Evolutionary conservation across 192 early-diverging fungal genomes (phyloP).

Genomic region (Backusella macrospora): DNA sequence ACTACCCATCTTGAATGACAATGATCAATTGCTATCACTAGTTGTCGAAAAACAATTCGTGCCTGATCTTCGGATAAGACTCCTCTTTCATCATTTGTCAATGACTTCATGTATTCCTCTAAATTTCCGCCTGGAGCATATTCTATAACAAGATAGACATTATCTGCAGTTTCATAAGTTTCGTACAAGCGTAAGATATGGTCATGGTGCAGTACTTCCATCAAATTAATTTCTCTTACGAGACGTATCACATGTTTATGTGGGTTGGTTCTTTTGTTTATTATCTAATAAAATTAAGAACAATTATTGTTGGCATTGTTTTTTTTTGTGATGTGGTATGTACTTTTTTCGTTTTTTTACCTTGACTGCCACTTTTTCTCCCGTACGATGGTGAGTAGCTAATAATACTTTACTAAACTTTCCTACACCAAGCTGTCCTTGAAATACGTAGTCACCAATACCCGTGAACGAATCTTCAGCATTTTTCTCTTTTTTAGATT

Average conservation of each 20-base stretch:
- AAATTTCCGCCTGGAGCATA: constrained; percentile 83
- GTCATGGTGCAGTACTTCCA: constrained; percentile 87
- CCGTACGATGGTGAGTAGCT: constrained; percentile 60
- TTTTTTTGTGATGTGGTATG: neutral
- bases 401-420: constrained; percentile 83
- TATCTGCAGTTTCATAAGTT: constrained; percentile 76
- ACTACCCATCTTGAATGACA: constrained; percentile 72
- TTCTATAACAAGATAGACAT: constrained; percentile 86
- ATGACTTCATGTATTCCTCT: constrained; percentile 78
- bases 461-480: constrained; percentile 24
- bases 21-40: constrained; percentile 77
- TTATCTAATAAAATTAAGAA: constrained; percentile 37
- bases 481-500: neutral
- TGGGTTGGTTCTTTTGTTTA: constrained; percentile 53
- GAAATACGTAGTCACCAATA: constrained; percentile 75
- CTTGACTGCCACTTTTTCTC: constrained; percentile 40
- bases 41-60: constrained; percentile 76
- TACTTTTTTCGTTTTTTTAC: neutral
- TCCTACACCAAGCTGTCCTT: constrained; percentile 74
- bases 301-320: too few relatives aligned
- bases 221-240: constrained; percentile 75
- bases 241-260: constrained; percentile 57
- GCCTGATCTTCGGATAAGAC: constrained; percentile 81
- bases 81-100: constrained; percentile 42
- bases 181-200: constrained; percentile 89